These are phyloP conservation scores for Penicillium subrubescens DNA, from an alignment of 495 filamentous ascomycete genomes.

Conservation along the genomic window DNA sequence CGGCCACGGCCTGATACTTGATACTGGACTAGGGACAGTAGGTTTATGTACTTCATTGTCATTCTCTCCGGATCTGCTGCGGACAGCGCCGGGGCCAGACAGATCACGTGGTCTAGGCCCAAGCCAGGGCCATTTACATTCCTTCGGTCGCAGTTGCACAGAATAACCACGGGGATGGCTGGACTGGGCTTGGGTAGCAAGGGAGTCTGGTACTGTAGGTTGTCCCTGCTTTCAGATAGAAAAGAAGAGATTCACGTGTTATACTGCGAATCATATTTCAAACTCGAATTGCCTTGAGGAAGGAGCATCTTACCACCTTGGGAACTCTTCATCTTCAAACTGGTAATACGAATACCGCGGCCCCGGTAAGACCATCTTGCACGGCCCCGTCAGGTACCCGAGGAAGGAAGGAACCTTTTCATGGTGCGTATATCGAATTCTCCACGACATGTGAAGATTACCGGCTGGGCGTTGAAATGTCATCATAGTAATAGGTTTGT, in stretches of 20 bases:
- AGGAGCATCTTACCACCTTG: not conserved
- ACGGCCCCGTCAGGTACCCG: slow-evolving; percentile 20
- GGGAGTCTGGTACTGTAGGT: not conserved
- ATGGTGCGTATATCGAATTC: slow-evolving; percentile 23
- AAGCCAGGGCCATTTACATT: slow-evolving; percentile 10
- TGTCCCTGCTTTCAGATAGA: not conserved
- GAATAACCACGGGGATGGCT: slow-evolving; percentile 5
- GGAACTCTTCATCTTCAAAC: not conserved
- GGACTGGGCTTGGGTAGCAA: not conserved
- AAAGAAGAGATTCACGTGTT: not conserved
- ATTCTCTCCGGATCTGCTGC: not conserved
- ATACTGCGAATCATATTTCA: not conserved
- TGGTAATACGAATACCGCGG: slow-evolving; percentile 11
- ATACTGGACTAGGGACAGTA: not conserved
- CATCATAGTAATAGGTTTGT: not conserved
- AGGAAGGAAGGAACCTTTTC: slow-evolving; percentile 8
- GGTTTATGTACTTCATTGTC: not conserved
- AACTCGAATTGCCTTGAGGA: not conserved
- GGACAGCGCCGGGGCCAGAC: not conserved
- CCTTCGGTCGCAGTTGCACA: slow-evolving; percentile 29
- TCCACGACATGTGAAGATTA: slow-evolving; percentile 15
- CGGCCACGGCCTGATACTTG: not conserved
- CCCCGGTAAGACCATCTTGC: not conserved
- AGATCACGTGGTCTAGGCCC: not conserved
- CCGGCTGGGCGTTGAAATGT: not conserved